These are phyloP conservation scores for Cicer cuneatum DNA, from an alignment of 306 rosid genomes.

Conservation along the genomic window DNA sequence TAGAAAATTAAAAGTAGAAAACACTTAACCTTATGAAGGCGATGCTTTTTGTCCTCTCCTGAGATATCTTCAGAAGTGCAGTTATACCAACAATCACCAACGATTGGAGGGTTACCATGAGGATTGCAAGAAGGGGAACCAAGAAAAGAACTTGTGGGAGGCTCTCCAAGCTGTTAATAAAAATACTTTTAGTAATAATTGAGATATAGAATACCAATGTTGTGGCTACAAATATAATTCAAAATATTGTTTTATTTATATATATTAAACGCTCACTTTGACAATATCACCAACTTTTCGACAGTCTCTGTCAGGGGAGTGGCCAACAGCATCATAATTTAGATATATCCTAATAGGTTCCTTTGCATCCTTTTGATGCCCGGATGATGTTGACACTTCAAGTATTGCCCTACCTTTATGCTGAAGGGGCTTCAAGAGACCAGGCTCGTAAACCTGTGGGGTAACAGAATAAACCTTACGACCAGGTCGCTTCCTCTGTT, in stretches of 20 bases:
- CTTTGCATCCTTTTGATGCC: conserved; percentile 63
- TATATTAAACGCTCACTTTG: conserved; percentile 63
- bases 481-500: conserved; percentile 89
- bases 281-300: conserved; percentile 78
- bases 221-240: conserved; percentile 18
- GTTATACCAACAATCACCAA: conserved; percentile 98
- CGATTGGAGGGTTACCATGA: conserved; percentile 73
- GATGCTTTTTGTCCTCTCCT: conserved; percentile 79
- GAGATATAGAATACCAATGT: conserved; percentile 29
- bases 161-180: conserved; percentile 86
- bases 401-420: conserved; percentile 83
- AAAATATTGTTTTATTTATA: background rate
- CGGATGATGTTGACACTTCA: conserved; percentile 54
- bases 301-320: conserved; percentile 92
- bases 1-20: conserved; percentile 25
- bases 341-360: conserved; percentile 90
- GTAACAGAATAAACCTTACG: conserved; percentile 86
- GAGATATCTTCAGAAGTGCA: conserved; percentile 93
- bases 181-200: conserved; percentile 30
- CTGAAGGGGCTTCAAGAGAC: conserved; percentile 57
- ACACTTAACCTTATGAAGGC: conserved; percentile 79
- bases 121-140: conserved; percentile 83
- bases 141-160: conserved; percentile 57
- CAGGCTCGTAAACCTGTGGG: conserved; percentile 77
- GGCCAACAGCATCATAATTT: conserved; percentile 98